Conservation (phyloP, 2,329 filamentous ascomycete species). For the Colletotrichum sp. region DNA sequence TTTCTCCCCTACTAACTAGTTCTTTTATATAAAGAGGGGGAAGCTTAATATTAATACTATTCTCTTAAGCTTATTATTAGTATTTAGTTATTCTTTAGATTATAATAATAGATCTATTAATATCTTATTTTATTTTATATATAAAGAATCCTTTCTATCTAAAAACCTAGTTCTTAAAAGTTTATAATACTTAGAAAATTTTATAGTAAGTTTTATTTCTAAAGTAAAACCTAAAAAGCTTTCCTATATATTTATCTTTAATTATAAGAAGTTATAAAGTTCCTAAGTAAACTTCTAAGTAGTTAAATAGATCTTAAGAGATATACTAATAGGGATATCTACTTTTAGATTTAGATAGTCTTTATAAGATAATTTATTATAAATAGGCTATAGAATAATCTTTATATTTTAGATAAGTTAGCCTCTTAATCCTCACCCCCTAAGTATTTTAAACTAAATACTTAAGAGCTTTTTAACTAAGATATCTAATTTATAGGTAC, state of each 20-base stretch:
- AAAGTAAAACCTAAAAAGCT: no score
- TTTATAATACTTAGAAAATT: no score
- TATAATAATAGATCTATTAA: no score
- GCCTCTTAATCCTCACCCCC: neutral
- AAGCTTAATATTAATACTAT: no score
- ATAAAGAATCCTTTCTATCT: no score
- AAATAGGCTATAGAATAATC: neutral
- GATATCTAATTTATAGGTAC: neutral
- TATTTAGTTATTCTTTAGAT: no score
- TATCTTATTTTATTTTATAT: no score
- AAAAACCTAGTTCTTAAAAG: no score
- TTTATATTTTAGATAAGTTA: neutral
- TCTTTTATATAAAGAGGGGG: neutral
- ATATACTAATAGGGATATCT: neutral
- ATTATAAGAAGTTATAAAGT: neutral
- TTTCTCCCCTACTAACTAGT: neutral
- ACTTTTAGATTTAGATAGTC: neutral
- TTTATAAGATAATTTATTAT: neutral
- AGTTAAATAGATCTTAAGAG: neutral
- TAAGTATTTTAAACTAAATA: neutral
- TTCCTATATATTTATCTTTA: no score
- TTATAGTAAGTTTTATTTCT: no score
- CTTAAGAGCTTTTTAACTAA: neutral
- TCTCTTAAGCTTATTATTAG: no score
- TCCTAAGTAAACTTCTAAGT: neutral